A percentile compares a stretch with the other conserved stretches of the same genome.
These are phyloP conservation scores for Nymphaea thermarum DNA, from an alignment of 164 flowering plant genomes.

Conservation along the genomic window DNA sequence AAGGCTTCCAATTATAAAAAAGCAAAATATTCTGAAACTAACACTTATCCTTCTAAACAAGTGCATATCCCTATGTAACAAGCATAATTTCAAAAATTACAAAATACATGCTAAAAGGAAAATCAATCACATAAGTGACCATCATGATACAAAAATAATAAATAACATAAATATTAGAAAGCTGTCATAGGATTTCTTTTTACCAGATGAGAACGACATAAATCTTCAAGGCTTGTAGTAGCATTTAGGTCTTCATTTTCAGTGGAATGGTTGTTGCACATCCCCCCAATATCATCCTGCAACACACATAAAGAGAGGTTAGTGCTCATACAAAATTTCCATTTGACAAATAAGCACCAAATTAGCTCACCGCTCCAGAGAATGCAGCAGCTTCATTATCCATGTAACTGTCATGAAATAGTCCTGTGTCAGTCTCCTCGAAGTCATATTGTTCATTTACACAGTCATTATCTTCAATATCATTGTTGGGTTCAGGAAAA, in stretches of 20 bases:
- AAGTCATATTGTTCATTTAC: constrained; percentile 35
- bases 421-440: constrained; percentile 31
- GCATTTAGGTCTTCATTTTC: constrained; percentile 25
- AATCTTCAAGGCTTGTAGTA: constrained; percentile 72
- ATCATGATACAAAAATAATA: no score
- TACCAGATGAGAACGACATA: constrained; percentile 89
- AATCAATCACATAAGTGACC: no score
- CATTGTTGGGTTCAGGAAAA: constrained; percentile 18
- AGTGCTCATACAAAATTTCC: neutral
- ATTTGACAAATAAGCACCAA: neutral
- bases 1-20: no score
- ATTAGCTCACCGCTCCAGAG: constrained; percentile 26
- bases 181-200: neutral
- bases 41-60: no score
- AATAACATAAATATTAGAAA: neutral
- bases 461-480: constrained; percentile 26
- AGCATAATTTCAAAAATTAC: no score
- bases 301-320: neutral
- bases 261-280: constrained; percentile 15
- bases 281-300: neutral
- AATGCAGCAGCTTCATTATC: constrained; percentile 34
- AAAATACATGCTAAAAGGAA: no score
- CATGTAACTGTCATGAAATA: constrained; percentile 31
- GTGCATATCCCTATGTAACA: no score
- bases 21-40: no score